These are phyloP conservation scores for Hortiboletus campestris DNA, from an alignment of 768 basidiomycete species.

Conservation along the genomic window DNA sequence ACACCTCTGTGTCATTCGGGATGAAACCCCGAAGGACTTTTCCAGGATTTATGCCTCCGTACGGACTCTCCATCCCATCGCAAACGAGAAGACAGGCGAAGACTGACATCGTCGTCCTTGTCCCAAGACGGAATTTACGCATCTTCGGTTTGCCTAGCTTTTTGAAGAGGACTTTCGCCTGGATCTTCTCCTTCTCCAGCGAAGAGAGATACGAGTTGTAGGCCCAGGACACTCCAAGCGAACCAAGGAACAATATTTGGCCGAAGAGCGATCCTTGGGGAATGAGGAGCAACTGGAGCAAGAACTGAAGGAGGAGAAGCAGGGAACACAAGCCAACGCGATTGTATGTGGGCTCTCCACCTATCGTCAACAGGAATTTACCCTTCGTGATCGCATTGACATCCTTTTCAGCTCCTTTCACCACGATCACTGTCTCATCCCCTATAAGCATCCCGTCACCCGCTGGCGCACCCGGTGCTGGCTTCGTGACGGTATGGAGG, in stretches of 20 bases:
- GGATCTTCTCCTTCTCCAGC: slow-evolving; percentile 36
- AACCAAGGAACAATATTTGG: slow-evolving; percentile 33
- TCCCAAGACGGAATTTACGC: slow-evolving; percentile 22
- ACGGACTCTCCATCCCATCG: slow-evolving; percentile 20
- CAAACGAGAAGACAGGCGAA: slow-evolving; percentile 27
- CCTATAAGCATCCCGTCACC: slow-evolving; percentile 34
- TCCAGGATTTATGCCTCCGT: slow-evolving; percentile 6
- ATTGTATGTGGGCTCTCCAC: slow-evolving; percentile 12
- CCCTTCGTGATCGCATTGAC: slow-evolving; percentile 35
- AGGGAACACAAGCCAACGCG: slow-evolving; percentile 30
- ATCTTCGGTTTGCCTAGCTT: slow-evolving; percentile 14
- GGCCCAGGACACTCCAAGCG: slow-evolving; percentile 34
- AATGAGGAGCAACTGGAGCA: slow-evolving; percentile 35
- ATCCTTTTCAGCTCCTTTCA: slow-evolving; percentile 32
- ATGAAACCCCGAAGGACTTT: slow-evolving; percentile 22
- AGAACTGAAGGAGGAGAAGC: slow-evolving; percentile 32
- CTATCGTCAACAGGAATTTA: slow-evolving; percentile 23
- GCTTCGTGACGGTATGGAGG: slow-evolving; percentile 13
- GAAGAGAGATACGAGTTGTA: slow-evolving; percentile 38
- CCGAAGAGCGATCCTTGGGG: slow-evolving; percentile 36
- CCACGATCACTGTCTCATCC: slow-evolving; percentile 25
- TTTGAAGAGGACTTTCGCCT: slow-evolving; percentile 17
- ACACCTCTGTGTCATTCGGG: slow-evolving; percentile 24
- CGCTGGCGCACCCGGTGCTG: slow-evolving; percentile 26
- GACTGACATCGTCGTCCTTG: slow-evolving; percentile 23